Evolutionary conservation across 257 asterid species (phyloP), one percentile per base, ranked within the genome.

Genomic region (Solanum sejunctum): DNA sequence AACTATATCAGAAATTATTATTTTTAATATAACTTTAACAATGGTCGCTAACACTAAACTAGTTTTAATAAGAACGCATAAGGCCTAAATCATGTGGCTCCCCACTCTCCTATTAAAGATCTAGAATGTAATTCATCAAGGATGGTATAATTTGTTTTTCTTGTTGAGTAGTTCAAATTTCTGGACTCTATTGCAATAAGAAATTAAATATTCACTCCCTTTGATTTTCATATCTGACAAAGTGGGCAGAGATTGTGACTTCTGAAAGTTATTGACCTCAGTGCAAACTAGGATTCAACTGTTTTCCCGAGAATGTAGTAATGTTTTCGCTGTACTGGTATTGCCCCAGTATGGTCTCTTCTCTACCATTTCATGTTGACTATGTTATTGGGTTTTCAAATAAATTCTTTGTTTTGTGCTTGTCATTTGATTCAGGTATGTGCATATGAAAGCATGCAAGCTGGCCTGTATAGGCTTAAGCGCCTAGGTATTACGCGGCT

Each of bases 381-480:
- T 57, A 69, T 83, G 64, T 12, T 86, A 45, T 71, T 84, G 84
- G 80, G 57, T 66, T 84, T 83, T n/a, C 71, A 69, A 69, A 20
- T 47, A 57, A 66, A 17, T 54, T 78, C 21, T 54, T 28, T 26
- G 71, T 28, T 83, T 41, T 11, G 16, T 81, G 86, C 70, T 64
- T 87, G 60, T 69, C 69, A 70, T 36, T 69, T 61, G 85, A 51
- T 60, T 52, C 84, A 96, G 99, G 99, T 96, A 45, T 96, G 99
- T 90, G 93, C 99, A 72, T 96, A 93, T 86, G 99, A 97, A 91
- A 97, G 99, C 94, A 97, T 95, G 99, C 98, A 87, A 90, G 99
- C 99, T 88, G 98, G 99, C 83, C 89, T 88, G 18, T 94, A 93
- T 91, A 92, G 99, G 91, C 97, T 97, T 60, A 97, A 95, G 85